Evolutionary conservation across 805 yeast genomes (phyloP).

Genomic region (Candida argentea): DNA sequence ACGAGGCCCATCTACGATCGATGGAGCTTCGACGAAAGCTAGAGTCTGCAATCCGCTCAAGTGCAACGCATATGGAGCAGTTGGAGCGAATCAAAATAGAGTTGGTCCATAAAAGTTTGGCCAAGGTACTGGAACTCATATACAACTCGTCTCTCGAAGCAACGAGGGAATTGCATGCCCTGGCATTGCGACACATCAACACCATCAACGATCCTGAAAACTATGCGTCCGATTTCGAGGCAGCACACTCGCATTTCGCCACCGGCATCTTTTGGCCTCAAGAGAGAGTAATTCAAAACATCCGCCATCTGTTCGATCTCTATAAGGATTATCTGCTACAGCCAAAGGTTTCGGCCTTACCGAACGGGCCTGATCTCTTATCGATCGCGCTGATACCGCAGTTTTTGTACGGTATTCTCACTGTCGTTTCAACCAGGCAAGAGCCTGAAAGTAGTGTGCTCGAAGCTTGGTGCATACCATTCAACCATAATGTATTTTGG

Average conservation of each 20-base stretch:
- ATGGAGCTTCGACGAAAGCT: no score
- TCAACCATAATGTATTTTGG: conserved; percentile 26
- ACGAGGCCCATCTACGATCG: conserved; percentile 24
- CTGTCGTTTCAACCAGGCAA: conserved; percentile 9
- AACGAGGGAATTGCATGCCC: conserved; percentile 14
- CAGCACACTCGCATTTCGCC: conserved; percentile 14
- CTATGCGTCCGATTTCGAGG: conserved; percentile 15
- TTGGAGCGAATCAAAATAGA: conserved; percentile 28
- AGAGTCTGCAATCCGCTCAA: conserved; percentile 18
- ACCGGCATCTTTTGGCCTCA: conserved; percentile 34
- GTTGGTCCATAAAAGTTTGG: conserved; percentile 21
- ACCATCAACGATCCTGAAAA: conserved; percentile 11
- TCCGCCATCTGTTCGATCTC: conserved; percentile 27
- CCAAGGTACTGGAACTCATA: conserved; percentile 23
- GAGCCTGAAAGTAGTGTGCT: conserved; percentile 3
- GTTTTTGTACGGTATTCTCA: conserved; percentile 15
- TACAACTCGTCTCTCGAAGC: conserved; percentile 17
- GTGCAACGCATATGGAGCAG: conserved; percentile 24
- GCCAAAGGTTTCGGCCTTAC: conserved; percentile 9
- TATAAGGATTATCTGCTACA: conserved; percentile 33
- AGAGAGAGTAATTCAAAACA: conserved; percentile 22
- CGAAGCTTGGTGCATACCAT: conserved; percentile 19
- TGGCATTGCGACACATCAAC: conserved; percentile 13
- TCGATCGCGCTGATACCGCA: conserved; percentile 23
- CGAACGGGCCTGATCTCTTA: conserved; percentile 8